Evolutionary conservation across 2,329 filamentous ascomycete species (phyloP).

Genomic region (Cladosporium cucumerinum): DNA sequence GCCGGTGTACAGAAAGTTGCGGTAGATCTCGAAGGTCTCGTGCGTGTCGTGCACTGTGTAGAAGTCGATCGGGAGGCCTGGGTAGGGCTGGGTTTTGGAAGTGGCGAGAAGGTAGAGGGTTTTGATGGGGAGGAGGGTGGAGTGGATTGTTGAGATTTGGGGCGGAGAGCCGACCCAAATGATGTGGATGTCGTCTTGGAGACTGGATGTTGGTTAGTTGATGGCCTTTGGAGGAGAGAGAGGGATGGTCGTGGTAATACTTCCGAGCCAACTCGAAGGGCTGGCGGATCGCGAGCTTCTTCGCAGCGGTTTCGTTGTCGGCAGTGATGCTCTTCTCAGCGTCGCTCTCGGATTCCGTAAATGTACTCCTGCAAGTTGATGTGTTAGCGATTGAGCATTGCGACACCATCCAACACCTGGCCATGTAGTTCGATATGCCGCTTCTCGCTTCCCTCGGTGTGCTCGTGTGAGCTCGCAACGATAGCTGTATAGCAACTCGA

Average conservation of each 20-base stretch:
- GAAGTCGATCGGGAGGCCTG: neutral
- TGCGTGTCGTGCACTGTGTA: neutral
- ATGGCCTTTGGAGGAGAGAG: neutral
- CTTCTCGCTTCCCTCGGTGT: neutral
- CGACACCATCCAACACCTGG: neutral
- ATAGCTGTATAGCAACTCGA: neutral
- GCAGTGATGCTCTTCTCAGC: neutral
- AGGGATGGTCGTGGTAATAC: neutral
- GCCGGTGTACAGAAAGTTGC: conserved; percentile 26
- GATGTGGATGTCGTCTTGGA: conserved; percentile 22
- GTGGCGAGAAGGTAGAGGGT: conserved; percentile 3
- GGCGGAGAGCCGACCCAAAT: conserved; percentile 21
- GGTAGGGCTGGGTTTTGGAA: neutral
- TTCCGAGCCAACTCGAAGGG: neutral
- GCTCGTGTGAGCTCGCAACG: neutral
- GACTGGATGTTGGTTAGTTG: conserved; percentile 6
- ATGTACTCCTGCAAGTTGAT: neutral
- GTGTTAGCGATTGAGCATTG: neutral
- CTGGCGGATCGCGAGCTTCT: neutral
- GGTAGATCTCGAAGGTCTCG: conserved; percentile 24
- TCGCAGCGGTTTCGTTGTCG: neutral
- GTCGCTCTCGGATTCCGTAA: neutral
- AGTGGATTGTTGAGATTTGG: conserved; percentile 20
- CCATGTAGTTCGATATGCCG: neutral
- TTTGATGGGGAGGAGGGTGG: conserved; percentile 13